Evolutionary conservation across 73 alveolate genomes (phyloP), one percentile per base, ranked within the genome.

Genomic region (Uronychia setigera): DNA sequence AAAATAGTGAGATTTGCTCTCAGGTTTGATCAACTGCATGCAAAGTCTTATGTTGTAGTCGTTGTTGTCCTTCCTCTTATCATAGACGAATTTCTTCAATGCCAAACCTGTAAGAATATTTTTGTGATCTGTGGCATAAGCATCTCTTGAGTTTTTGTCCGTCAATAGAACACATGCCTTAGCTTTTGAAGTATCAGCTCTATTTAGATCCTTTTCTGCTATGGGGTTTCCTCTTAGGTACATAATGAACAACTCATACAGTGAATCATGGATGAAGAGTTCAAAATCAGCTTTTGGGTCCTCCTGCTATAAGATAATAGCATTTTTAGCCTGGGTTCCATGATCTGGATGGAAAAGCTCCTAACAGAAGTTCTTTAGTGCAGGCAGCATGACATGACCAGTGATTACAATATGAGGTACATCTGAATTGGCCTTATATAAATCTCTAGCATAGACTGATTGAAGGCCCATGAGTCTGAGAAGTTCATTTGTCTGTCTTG

Each of bases 301-400:
- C 0, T 89, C 93, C 26, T 90, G 94, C 79, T 89, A 82, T 59
- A 97, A 75, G 58, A 97, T 94, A 13, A 97, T 96, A 0, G 98
- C 98, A 92, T 96, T 97, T 34, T 97, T 93, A 58, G 96, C 94
- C 75, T 95, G 92, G 0, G 95, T 74, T 1, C 99, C 99, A 87
- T 97, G 99, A 90, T 97, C 99, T 67, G 94, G 96, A 92, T 97
- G 99, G 80, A 97, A 97, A 31, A 95, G 90, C 82, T 97, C 99
- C 75, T 93, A 95, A 78, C 98, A 96, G 81, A 96, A 97, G 35
- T 93, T 93, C 86, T 93, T 92, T 26, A 97, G 90, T 30, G 99
- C 97, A 58, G 92, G 96, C 1, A 89, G 83, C 0, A 97, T 92
- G 0, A 97, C 88, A 33, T 92, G 87, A 0, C 99, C 99, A 26